These are phyloP conservation scores for Xylariaceae sp. DNA, from an alignment of 2,329 filamentous ascomycete genomes.

Conservation along the genomic window DNA sequence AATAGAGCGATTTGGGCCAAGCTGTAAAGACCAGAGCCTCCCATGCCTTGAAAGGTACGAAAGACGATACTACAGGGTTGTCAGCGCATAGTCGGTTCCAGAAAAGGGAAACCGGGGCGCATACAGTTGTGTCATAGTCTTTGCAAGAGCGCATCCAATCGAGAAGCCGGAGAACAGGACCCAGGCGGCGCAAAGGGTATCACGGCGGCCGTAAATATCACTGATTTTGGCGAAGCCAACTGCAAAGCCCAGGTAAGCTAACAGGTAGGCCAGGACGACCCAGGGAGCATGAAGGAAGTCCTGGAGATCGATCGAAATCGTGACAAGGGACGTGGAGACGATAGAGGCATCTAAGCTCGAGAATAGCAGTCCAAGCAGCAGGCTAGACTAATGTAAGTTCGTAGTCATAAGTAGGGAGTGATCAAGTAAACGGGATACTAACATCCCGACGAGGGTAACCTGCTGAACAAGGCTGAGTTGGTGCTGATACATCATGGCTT, in stretches of 20 bases:
- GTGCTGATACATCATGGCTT: constrained; percentile 22
- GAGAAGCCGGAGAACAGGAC: constrained; percentile 52
- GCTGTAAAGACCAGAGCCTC: constrained; percentile 57
- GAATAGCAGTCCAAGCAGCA: constrained; percentile 50
- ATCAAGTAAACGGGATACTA: constrained; percentile 14
- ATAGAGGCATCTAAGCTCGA: constrained; percentile 55
- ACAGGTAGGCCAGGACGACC: constrained; percentile 51
- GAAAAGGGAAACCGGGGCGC: constrained; percentile 15
- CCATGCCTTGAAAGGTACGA: constrained; percentile 55
- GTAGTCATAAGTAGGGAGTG: constrained; percentile 6
- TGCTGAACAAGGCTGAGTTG: constrained; percentile 26
- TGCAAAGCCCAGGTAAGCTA: constrained; percentile 56
- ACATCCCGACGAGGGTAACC: constrained; percentile 36
- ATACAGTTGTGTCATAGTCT: constrained; percentile 48
- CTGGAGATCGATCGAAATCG: constrained; percentile 47
- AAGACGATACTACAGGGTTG: constrained; percentile 46
- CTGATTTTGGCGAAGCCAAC: constrained; percentile 55
- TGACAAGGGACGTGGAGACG: constrained; percentile 53
- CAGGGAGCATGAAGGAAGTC: constrained; percentile 50
- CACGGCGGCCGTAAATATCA: constrained; percentile 53
- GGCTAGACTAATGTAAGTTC: constrained; percentile 30
- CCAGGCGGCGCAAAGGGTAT: constrained; percentile 48
- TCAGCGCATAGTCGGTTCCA: background rate
- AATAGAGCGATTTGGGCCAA: constrained; percentile 53
- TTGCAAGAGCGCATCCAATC: constrained; percentile 47